phyloP scores from a whole-genome alignment of 2,329 filamentous ascomycete genomes.

The Phyllosticta capitalensis region DNA sequence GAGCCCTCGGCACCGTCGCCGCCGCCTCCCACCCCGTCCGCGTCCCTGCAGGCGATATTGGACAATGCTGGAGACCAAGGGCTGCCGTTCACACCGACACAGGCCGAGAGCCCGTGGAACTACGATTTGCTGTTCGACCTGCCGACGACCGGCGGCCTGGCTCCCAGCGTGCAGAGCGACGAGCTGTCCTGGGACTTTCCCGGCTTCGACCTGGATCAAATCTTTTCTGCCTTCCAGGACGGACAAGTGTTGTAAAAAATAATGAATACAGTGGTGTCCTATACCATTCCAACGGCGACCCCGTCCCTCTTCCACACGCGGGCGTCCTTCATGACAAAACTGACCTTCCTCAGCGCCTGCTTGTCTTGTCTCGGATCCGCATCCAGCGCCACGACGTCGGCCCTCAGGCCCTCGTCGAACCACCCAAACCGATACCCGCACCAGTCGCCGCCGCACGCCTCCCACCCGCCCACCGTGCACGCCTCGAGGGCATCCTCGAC shows the following conservation, averaged over 20 bases:
- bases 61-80: not conserved
- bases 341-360: conserved; percentile 37
- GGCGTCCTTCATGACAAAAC: conserved; percentile 51
- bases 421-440: conserved; percentile 45
- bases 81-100: not conserved
- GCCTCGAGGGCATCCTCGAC: conserved; percentile 42
- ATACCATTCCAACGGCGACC: conserved; percentile 4
- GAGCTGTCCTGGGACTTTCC: conserved; percentile 9
- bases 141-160: not conserved
- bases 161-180: conserved; percentile 3
- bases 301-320: conserved; percentile 37
- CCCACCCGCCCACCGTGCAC: conserved; percentile 45
- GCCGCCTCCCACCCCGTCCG: not conserved
- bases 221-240: conserved; percentile 7
- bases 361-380: conserved; percentile 35
- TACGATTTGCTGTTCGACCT: not conserved
- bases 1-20: not conserved
- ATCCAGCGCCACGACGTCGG: conserved; percentile 44
- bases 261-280: not conserved
- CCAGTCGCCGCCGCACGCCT: conserved; percentile 44
- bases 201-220: conserved; percentile 7
- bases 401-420: conserved; percentile 39
- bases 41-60: not conserved
- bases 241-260: not conserved
- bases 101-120: conserved; percentile 2